Evolutionary conservation across 495 filamentous ascomycete genomes (phyloP), one percentile per base, ranked within the genome.

Genomic region (Aspergillus incahuasiensis): DNA sequence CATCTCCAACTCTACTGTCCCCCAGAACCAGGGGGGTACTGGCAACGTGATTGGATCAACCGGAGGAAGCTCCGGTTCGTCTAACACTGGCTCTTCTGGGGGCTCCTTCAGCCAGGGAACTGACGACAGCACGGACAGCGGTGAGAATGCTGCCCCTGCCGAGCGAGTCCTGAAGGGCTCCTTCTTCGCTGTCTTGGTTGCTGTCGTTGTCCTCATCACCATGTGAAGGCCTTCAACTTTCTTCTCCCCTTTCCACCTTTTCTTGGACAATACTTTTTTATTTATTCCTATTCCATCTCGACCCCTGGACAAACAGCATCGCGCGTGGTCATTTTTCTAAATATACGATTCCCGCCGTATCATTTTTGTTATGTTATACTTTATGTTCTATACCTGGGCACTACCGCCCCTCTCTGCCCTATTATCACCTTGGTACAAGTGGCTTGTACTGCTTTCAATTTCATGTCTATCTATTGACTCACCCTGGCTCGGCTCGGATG

Each of bases 151-250:
- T 41, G 75, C 72, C 22, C 55, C 69, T 18, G 67, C 67, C 51
- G 77, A 79, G 64, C 71, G 68, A 41, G 71, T 79, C 40, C 57
- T 82, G 55, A 64, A 71, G 39, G 76, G 80, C 34, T 82, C 82
- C 16, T 66, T 82, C 64, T 78, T 85, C 55, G 82, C 80, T 13
- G 79, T 79, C 34, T 55, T 84, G 43, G 75, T 83, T 38, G 81
- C 81, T 4, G 63, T 83, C 20, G 71, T 82, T 39, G 82, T 70
- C 54, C 66, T 82, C 59, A 67, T 84, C 48, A 74, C 77, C 52
- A 61, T 84, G 68, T 85, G 74, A 75, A 68, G 41, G 48, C 38
- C 40, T 30, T 32, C 40, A 52, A 61, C 62, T 50, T 61, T 58
- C 39, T 62, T 49, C 52, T 48, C 48, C 32, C 18, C n/a, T 34